Percentiles rank a stretch among this genome's conserved stretches.
Evolutionary conservation across 106 monocot genomes (phyloP).

Genomic region (Dioscorea zingiberensis): DNA sequence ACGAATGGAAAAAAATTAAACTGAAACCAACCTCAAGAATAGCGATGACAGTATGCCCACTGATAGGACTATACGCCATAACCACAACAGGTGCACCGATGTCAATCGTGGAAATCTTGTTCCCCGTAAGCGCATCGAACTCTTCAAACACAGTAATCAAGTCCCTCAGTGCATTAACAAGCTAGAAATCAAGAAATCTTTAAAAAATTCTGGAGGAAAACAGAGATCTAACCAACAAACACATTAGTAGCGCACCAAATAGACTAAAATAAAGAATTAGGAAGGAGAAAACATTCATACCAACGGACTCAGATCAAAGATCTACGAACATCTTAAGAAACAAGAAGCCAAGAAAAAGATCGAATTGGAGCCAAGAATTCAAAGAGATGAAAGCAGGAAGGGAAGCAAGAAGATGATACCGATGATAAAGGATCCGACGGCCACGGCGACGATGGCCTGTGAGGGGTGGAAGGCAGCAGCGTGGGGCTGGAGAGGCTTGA

Average conservation of each 20-base stretch:
- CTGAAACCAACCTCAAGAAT: constrained; percentile 94
- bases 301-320: too few species aligned
- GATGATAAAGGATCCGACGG: constrained; percentile 73
- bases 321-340: neutral
- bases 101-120: constrained; percentile 82
- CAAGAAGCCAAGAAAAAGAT: neutral
- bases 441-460: constrained; percentile 82
- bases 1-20: too few species aligned
- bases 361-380: too few species aligned
- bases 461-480: constrained; percentile 74
- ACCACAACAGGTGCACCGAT: constrained; percentile 83
- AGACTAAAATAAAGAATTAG: too few species aligned
- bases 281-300: too few species aligned
- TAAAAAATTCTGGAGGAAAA: too few species aligned
- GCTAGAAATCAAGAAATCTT: neutral
- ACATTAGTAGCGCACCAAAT: too few species aligned
- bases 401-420: constrained; percentile 33
- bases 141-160: constrained; percentile 35
- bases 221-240: too few species aligned
- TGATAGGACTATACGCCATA: constrained; percentile 82
- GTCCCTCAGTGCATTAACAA: neutral
- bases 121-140: constrained; percentile 87
- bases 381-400: too few species aligned
- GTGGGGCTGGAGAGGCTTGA: constrained; percentile 83
- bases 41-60: constrained; percentile 67